Evolutionary conservation across 2,329 filamentous ascomycete genomes (phyloP), one percentile per base, ranked within the genome.

Genomic region (Helotiales sp.): DNA sequence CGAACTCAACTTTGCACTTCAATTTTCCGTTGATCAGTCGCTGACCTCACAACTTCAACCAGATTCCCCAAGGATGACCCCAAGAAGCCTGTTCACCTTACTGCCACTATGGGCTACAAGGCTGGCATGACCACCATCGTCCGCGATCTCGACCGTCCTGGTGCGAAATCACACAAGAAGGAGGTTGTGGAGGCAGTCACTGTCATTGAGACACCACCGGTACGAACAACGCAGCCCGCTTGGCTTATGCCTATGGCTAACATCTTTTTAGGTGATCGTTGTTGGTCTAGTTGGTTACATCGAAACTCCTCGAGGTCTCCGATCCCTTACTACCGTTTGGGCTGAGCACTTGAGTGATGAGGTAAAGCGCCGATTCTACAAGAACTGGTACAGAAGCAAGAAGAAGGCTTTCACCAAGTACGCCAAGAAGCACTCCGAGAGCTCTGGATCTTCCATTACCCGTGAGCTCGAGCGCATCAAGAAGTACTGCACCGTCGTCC

Each of bases 351-450:
- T 99, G 84, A 93, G 92, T 85, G 96, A 99, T 84, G 96, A 98
- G 87, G 82, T 99, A 84, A 97, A 97, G 91, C 93, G 96, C 80
- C 93, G 96, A 82, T 99, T 99, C 93, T 99, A 99, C 93, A 98
- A 98, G 93, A 99, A 99, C 92, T 99, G 96, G 96, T 99, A 99
- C 92, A 97, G 97, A 92, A 93, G 90, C 89, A 99, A 99, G 94
- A 98, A 97, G 93, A 99, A 99, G 95, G 96, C 96, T 72, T 99
- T 99, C 89, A 99, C 96, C 89, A 97, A 97, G 89, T 99, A 99
- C 87, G 93, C 96, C 88, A 99, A 98, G 93, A 95, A 97, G 91
- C 93, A 98, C 91, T 93, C 95, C 74, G 95, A 98, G 88, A 91
- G 85, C 87, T 92, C 84, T 85, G 94, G 93, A 79, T 86, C 92